A percentile compares a stretch with the other conserved stretches of the same genome.
phyloP scores from a whole-genome alignment of 1,139 yeast species.

The Hyphopichia pseudoburtonii region DNA sequence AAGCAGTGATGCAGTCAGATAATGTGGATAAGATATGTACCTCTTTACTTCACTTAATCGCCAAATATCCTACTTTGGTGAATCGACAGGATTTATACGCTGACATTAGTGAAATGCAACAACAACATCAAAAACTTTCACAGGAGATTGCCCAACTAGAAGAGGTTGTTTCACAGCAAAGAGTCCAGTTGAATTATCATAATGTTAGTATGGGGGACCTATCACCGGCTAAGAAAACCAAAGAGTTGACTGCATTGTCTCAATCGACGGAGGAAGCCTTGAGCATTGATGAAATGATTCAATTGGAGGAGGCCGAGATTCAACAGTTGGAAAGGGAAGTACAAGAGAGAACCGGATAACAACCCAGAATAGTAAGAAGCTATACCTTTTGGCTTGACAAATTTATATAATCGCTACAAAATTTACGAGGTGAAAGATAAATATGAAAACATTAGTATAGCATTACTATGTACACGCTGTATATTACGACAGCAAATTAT shows the following conservation, averaged over 20 bases:
- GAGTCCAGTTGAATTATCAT: conserved; percentile 24
- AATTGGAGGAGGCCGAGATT: conserved; percentile 36
- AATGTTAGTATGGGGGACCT: conserved; percentile 16
- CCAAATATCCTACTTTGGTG: conserved; percentile 30
- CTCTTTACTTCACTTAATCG: conserved; percentile 19
- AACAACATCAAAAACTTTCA: conserved; percentile 19
- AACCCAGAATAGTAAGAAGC: not conserved
- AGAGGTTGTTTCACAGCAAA: conserved; percentile 27
- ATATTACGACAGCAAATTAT: too few relatives aligned
- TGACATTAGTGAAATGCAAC: conserved; percentile 19
- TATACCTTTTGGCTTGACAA: not conserved
- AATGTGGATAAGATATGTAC: conserved; percentile 20
- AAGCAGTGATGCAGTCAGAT: conserved; percentile 8
- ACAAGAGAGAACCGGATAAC: conserved; percentile 9
- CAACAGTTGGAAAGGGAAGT: conserved; percentile 29
- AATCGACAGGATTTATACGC: conserved; percentile 21
- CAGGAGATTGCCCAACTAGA: conserved; percentile 31
- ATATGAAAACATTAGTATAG: too few relatives aligned
- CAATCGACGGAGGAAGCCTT: conserved; percentile 13
- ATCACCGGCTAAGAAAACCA: conserved; percentile 11
- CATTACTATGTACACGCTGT: too few relatives aligned
- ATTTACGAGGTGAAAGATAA: not conserved
- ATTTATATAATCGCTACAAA: too few relatives aligned
- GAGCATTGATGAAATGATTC: conserved; percentile 33
- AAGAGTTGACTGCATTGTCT: conserved; percentile 9